Base-by-base conservation (phyloP, 2,329 filamentous ascomycete genomes). In the Phialophora expanda region DNA sequence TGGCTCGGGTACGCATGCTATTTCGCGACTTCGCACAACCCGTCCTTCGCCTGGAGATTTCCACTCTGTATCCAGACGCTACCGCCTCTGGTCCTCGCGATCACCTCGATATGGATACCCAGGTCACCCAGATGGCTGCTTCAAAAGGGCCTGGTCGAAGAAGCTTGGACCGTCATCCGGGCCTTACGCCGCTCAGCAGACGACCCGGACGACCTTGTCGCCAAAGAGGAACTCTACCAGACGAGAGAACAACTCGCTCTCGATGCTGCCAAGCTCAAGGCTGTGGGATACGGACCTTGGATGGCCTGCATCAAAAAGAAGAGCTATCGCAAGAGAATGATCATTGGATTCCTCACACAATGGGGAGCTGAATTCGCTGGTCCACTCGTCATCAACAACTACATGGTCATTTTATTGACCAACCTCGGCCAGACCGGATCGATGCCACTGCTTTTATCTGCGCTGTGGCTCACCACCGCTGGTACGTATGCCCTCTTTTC, bases 291-390 rank as follows among this genome's bases (percentile, higher is more conserved):
- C n/a, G 78, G 72, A 0, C 77, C 79, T 0, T 83, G 81, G 80
- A 78, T 73, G 44, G 81, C 81, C 0, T 76, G 82, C 0, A n/a
- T 82, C 24, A 79, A 78, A 70, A 83, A 81, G 71, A 78, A 77
- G 65, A 81, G 80, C 8, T 83, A 83, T 66, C 75, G 82, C 20
- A 84, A 83, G 74, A 76, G 83, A 0, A 83, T 85, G 81, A 75
- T 79, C 1, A 82, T 85, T 50, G 82, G 82, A 0, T 85, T 84
- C 66, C 73, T 84, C 41, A 84, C 82, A 0, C 83, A 84, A 68
- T 85, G 82, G 81, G 82, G 82, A 24, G 82, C 82, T 1, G 82
- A 84, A 61, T 84, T 84, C 70, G 81, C 78, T n/a, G 83, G 83
- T 0, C 81, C 82, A 11, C 75, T 85, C 0, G 81, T 85, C 17